Evolutionary conservation across 352 stramenopile genomes (phyloP), one percentile per base, ranked within the genome.

Genomic region (Saprolegnia parasitica): DNA sequence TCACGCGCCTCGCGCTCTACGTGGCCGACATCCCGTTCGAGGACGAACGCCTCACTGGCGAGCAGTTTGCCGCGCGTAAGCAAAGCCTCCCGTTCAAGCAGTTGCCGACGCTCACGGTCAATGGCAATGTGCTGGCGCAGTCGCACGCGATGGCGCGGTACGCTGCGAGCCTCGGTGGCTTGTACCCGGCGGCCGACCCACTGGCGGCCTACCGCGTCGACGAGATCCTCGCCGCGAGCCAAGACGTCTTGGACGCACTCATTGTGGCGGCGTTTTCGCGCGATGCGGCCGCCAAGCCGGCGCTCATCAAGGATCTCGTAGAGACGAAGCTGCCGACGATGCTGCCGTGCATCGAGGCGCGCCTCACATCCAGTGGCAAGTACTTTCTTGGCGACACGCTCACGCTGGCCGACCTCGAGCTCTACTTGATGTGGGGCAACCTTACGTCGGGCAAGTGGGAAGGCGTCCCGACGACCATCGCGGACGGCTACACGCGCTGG

Each of bases 391-490:
- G 74, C 15, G 57, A 74, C 39, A 50, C 70, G 9, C 47, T 88
- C 13, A 86, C 79, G 1, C 54, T 86, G 5, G 80, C 79, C 0
- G 82, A 90, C 39, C 65, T 90, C 4, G 79, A 75, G 6, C 74
- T 90, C 37, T 84, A 81, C 57, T 67, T 72, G 21, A 56, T 60
- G 13, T 26, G 18, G 20, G n/a, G 16, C 32, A 61, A 40, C 23
- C 24, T 68, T 15, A 46, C 26, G 50, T 60, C 62, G 39, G 62
- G 62, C 13, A 40, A 56, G 13, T 49, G 23, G 62, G 42, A 60
- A 15, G 42, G 47, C 24, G 26, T 68, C 35, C 62, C 62, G 6
- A 68, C 24, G 32, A 58, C 42, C 20, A 32, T 60, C 10, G 24
- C 20, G 13, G 62, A 68, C 13, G n/a, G 5, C n/a, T 68, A 68